Conservation (phyloP, 2,329 filamentous ascomycete genomes). For the Aspergillus tamarii region DNA sequence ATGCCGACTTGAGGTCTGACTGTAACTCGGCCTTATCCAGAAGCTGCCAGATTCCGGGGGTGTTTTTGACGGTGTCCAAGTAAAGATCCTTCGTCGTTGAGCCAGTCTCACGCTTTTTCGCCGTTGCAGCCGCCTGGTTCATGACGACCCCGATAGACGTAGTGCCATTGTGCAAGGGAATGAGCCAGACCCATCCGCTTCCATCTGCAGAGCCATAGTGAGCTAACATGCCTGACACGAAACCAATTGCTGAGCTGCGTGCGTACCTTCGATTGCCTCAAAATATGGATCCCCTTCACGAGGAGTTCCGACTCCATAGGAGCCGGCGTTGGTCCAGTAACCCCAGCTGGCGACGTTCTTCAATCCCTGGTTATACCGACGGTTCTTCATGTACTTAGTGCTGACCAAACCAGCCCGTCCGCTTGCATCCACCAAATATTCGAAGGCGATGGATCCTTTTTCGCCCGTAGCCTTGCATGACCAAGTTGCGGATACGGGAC, state of each 20-base stretch:
- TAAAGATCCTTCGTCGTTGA: slow-evolving; percentile 22
- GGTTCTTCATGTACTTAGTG: slow-evolving; percentile 50
- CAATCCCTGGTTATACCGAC: slow-evolving; percentile 50
- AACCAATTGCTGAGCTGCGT: rapidly evolving
- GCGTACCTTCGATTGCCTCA: too few species aligned
- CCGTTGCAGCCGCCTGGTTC: too few species aligned
- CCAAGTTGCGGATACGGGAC: slow-evolving; percentile 13
- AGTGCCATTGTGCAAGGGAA: neutral
- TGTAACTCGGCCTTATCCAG: slow-evolving; percentile 25
- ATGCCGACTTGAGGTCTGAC: slow-evolving; percentile 44
- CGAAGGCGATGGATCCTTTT: slow-evolving; percentile 31
- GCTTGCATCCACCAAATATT: slow-evolving; percentile 55
- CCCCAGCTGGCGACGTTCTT: slow-evolving; percentile 56
- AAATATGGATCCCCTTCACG: too few species aligned
- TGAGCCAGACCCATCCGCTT: neutral
- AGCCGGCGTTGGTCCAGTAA: slow-evolving; percentile 39
- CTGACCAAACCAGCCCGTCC: slow-evolving; percentile 51
- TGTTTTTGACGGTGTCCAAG: too few species aligned
- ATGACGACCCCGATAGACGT: neutral
- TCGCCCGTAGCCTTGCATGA: too few species aligned
- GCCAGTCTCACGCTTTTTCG: too few species aligned
- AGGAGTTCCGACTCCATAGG: too few species aligned
- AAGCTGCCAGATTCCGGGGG: too few species aligned
- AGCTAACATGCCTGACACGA: slow-evolving; percentile 17
- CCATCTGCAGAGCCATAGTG: neutral